phyloP scores from a whole-genome alignment of 371 early-diverging fungal genomes.

The Mortierella sp. region DNA sequence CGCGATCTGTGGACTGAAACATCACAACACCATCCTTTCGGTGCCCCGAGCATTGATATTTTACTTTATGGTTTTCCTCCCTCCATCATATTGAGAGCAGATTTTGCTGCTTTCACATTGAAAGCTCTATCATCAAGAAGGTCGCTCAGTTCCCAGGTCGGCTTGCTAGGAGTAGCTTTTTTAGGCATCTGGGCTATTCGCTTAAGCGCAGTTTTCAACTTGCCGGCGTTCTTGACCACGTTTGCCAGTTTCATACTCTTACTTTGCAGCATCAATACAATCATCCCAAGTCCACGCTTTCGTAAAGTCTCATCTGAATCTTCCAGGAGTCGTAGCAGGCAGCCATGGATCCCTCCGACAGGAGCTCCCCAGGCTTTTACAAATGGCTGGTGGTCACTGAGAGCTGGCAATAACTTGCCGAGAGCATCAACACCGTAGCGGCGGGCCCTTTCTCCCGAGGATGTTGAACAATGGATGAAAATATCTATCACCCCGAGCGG shows the following conservation, averaged over 20 bases:
- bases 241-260: not conserved
- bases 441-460: not conserved
- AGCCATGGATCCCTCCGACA: not conserved
- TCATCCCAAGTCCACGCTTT: not conserved
- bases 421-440: not conserved
- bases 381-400: not conserved
- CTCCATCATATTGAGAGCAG: too few species aligned
- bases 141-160: too few species aligned
- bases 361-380: not conserved
- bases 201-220: not conserved
- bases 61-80: too few species aligned
- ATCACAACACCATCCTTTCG: too few species aligned
- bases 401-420: not conserved
- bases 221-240: not conserved
- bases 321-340: not conserved
- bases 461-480: constrained; percentile 2
- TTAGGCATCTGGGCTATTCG: not conserved
- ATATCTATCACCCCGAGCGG: not conserved
- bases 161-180: too few species aligned
- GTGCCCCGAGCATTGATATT: too few species aligned
- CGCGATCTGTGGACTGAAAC: too few species aligned
- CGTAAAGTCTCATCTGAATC: not conserved
- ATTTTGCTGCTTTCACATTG: too few species aligned
- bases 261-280: not conserved
- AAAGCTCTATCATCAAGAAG: too few species aligned